Evolutionary conservation across 169 alveolate species (phyloP).

Genomic region (Amoebophrya sp.): DNA sequence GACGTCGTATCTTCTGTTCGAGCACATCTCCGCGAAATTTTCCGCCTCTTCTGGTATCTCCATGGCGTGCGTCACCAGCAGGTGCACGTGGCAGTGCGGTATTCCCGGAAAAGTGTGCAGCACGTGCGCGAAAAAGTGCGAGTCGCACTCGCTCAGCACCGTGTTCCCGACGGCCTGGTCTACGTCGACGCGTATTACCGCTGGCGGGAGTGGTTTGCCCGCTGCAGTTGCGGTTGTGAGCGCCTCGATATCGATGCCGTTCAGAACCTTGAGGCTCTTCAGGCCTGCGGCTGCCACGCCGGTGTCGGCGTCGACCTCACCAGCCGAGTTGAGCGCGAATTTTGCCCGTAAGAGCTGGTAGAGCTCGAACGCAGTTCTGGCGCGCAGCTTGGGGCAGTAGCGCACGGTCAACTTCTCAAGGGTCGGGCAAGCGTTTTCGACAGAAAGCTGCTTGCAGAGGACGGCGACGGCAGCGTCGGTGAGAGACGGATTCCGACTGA

Average conservation of each 20-base stretch:
- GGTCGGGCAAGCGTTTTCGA: constrained; percentile 14
- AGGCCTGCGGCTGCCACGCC: not conserved
- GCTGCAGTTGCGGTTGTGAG: not conserved
- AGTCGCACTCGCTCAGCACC: constrained; percentile 30
- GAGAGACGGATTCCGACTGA: constrained; percentile 18
- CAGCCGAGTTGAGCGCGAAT: not conserved
- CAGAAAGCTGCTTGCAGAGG: constrained; percentile 11
- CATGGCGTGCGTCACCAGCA: not conserved
- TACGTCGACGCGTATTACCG: not conserved
- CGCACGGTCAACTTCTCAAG: not conserved
- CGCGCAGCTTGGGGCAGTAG: not conserved
- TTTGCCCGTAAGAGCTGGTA: not conserved
- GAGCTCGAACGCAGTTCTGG: not conserved
- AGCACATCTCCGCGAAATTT: not conserved
- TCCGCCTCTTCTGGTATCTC: not conserved
- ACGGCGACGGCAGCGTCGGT: constrained; percentile 30
- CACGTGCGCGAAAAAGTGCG: constrained; percentile 28
- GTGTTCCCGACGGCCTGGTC: not conserved
- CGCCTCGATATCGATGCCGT: not conserved
- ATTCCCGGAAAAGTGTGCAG: not conserved
- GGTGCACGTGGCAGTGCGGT: constrained; percentile 7
- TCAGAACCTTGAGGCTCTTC: not conserved
- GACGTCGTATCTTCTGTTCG: not conserved
- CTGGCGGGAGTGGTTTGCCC: not conserved
- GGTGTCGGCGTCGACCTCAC: not conserved